Conservation (phyloP, 192 early-diverging fungal genomes). For the Funneliformis mosseae region DNA sequence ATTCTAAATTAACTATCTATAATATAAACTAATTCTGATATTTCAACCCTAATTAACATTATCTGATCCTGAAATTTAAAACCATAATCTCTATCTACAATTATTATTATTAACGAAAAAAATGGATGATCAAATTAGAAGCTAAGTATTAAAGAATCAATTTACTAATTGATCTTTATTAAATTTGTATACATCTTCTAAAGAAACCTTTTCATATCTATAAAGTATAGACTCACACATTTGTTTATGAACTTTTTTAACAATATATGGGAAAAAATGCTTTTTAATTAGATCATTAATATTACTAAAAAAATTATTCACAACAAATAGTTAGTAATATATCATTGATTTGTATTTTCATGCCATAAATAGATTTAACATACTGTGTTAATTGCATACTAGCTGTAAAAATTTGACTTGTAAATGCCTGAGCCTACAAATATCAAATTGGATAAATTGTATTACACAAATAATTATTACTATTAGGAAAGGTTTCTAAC, state of each 20-base stretch:
- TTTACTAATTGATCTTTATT: too few relatives aligned
- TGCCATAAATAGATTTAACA: neutral
- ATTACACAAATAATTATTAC: neutral
- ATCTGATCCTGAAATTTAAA: too few relatives aligned
- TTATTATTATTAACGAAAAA: too few relatives aligned
- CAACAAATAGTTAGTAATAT: neutral
- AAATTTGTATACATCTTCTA: neutral
- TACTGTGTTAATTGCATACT: conserved; percentile 28
- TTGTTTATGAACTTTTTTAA: neutral
- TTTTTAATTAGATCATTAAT: neutral
- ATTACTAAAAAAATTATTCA: neutral
- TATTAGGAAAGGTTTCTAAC: neutral
- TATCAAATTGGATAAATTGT: neutral
- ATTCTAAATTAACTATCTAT: too few relatives aligned
- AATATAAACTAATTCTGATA: too few relatives aligned
- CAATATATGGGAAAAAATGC: neutral
- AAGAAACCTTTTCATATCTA: neutral
- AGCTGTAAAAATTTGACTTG: conserved; percentile 16
- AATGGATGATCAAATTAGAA: too few relatives aligned
- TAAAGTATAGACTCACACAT: neutral
- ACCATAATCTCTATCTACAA: too few relatives aligned
- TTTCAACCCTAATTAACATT: too few relatives aligned
- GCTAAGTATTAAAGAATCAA: too few relatives aligned
- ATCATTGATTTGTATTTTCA: neutral
- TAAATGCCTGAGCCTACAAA: neutral